Percentiles rank a stretch among this genome's conserved stretches.
These are phyloP conservation scores for Oxyria digyna DNA, from an alignment of 148 eudicot species.

Conservation along the genomic window DNA sequence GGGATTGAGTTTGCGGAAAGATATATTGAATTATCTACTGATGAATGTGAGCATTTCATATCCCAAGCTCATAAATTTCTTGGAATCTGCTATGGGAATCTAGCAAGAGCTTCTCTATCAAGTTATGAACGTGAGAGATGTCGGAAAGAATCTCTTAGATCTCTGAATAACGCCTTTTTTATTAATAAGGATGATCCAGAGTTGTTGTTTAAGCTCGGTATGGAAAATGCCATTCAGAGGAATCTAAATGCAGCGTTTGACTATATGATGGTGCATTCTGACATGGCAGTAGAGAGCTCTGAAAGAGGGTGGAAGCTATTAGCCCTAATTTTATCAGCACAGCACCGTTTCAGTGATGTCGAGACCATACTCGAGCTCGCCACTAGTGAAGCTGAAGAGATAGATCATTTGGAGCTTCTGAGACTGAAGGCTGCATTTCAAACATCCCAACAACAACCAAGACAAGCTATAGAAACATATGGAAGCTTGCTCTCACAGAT, in stretches of 20 bases:
- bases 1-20: conserved; percentile 50
- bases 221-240: conserved; percentile 70
- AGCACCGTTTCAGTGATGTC: conserved; percentile 66
- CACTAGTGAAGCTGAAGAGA: conserved; percentile 48
- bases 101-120: conserved; percentile 45
- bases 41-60: conserved; percentile 32
- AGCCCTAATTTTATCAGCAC: conserved; percentile 61
- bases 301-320: conserved; percentile 55
- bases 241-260: conserved; percentile 51
- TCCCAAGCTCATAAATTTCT: conserved; percentile 58
- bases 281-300: conserved; percentile 49
- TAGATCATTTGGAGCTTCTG: conserved; percentile 50
- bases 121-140: conserved; percentile 39
- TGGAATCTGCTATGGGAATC: conserved; percentile 78
- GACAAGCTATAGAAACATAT: conserved; percentile 71
- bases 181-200: conserved; percentile 41
- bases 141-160: conserved; percentile 38
- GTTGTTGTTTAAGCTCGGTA: conserved; percentile 38
- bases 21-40: conserved; percentile 30
- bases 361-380: conserved; percentile 74
- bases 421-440: conserved; percentile 66
- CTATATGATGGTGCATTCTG: conserved; percentile 42
- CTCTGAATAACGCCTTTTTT: conserved; percentile 30
- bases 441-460: conserved; percentile 59
- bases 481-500: conserved; percentile 55